These are phyloP conservation scores for Monosporascus sp. DNA, from an alignment of 2,329 filamentous ascomycete species.

Conservation along the genomic window DNA sequence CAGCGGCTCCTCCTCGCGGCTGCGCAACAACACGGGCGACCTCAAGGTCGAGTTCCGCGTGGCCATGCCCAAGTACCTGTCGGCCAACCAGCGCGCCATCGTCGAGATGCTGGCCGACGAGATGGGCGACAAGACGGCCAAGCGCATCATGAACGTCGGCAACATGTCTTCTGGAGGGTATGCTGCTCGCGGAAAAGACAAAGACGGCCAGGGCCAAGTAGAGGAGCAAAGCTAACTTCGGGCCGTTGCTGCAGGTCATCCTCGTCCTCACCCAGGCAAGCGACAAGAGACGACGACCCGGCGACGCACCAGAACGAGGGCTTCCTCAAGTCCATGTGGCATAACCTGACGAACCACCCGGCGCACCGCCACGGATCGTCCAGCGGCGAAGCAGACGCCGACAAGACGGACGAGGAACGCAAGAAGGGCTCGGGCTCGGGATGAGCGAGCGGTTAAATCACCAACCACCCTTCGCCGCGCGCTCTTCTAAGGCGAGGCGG, in stretches of 20 bases:
- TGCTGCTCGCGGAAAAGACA: neutral
- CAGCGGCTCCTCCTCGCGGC: constrained; percentile 41
- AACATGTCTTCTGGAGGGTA: constrained; percentile 28
- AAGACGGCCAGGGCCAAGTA: neutral
- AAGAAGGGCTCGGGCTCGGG: constrained; percentile 24
- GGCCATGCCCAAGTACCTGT: constrained; percentile 90
- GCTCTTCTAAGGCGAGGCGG: too few species aligned
- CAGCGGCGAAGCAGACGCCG: constrained; percentile 14
- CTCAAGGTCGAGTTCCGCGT: constrained; percentile 93
- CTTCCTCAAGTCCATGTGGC: constrained; percentile 90
- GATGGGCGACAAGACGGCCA: constrained; percentile 87
- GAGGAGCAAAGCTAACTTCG: constrained; percentile 8
- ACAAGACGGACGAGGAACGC: constrained; percentile 19
- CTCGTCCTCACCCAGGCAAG: constrained; percentile 9
- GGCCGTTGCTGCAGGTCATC: constrained; percentile 9
- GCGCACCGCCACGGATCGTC: constrained; percentile 37
- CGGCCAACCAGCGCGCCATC: constrained; percentile 84
- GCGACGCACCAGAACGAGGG: constrained; percentile 71
- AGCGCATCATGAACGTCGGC: constrained; percentile 79
- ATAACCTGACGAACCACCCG: constrained; percentile 77
- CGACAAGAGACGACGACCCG: constrained; percentile 30
- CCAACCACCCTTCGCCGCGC: too few species aligned
- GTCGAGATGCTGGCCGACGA: constrained; percentile 96
- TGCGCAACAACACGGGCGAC: constrained; percentile 65
- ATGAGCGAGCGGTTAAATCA: constrained; percentile 6